Base-by-base conservation (phyloP, 495 filamentous ascomycete genomes). In the Penicillium canescens region DNA sequence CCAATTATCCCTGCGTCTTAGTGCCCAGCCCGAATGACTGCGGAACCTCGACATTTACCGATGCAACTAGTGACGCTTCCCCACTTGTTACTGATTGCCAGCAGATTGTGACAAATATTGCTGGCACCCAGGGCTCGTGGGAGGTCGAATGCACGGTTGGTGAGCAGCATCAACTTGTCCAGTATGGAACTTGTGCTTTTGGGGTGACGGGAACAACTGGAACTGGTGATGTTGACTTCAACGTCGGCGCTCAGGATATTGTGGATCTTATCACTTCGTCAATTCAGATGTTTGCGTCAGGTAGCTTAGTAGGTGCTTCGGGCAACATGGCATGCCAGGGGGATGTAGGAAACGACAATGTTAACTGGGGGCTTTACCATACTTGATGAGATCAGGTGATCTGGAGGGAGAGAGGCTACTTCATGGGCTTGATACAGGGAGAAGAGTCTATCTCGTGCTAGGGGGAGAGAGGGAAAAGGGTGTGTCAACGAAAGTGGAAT, bases 91-190 rank as follows among this genome's bases (percentile, higher is more conserved):
- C 42, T 10, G 67, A 71, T 60, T 71, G 68, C 53, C 52, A 48
- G 39, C 23, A 44, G 9, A 71, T 73, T 47, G 54, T 71, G 31
- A 53, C 50, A 14, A 75, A 72, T 45, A 69, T 73, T 50, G 38
- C 69, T 53, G 61, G 59, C 13, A 34, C 52, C 10, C 16, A 18
- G 3, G 3, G 24, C 16, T 13, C 13, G 4, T 45, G 24, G 42
- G 5, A 33, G 35, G 35, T 38, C 35, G 35, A 38, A 38, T 38
- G 13, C 3, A 38, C 12, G 10, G 12, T 6, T 38, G 36, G 36
- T 16, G 18, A 38, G n/a, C 45, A 38, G 16, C 35, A 48, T 14
- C 57, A 60, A 44, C 41, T 60, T 6, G 57, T 52, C 41, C 47
- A 52, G 37, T 56, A 56, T 31, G 58, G 53, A 14, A 49, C 53